Conservation (phyloP, 1,284 basidiomycete species). For the Clitocybe nebularis region DNA sequence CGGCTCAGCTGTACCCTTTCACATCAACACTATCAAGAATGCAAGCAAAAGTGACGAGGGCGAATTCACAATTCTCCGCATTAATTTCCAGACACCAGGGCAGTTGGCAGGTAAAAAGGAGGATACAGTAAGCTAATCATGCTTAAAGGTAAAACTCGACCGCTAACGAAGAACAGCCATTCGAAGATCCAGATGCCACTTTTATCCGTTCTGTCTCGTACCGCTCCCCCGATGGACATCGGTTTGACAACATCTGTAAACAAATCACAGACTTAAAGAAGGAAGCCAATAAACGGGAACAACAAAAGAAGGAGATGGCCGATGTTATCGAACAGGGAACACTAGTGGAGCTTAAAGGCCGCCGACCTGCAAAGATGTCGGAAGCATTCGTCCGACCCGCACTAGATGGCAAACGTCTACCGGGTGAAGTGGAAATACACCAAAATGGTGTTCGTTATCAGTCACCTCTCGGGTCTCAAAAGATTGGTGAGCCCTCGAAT, state of each 20-base stretch:
- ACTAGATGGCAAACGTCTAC: conserved; percentile 87
- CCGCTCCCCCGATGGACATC: conserved; percentile 85
- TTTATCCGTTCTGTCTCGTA: conserved; percentile 96
- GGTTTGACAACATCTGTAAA: conserved; percentile 86
- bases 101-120: conserved; percentile 98
- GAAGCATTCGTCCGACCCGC: conserved; percentile 95
- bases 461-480: conserved; percentile 84
- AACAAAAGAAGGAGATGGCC: conserved; percentile 97
- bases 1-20: conserved; percentile 95
- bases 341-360: conserved; percentile 82
- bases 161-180: conserved; percentile 82
- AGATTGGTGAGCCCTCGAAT: conserved; percentile 63
- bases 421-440: conserved; percentile 97
- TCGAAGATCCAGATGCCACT: conserved; percentile 95
- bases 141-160: neutral
- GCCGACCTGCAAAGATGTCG: conserved; percentile 78
- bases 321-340: conserved; percentile 96
- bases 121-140: conserved; percentile 66
- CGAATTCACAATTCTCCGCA: conserved; percentile 90
- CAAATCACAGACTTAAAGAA: conserved; percentile 96
- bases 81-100: conserved; percentile 98
- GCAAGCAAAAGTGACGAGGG: conserved; percentile 97
- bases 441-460: conserved; percentile 95
- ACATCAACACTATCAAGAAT: conserved; percentile 98
- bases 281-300: conserved; percentile 94